These are phyloP conservation scores for Cardiospermum halicacabum DNA, from an alignment of 345 rosid species.

Conservation along the genomic window DNA sequence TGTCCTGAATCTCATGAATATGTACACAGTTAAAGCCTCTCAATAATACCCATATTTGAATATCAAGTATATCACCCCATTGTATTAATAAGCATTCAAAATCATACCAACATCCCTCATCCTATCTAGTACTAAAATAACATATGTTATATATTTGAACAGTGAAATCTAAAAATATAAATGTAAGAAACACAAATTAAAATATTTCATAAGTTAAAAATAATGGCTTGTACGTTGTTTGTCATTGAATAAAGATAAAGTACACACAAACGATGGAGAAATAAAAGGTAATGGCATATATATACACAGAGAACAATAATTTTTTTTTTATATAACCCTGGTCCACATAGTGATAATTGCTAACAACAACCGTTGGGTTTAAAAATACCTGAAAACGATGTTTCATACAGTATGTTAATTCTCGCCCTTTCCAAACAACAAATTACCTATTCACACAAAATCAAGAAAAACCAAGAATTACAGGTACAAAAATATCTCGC, in stretches of 20 bases:
- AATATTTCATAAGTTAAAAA: neutral
- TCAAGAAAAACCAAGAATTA: conserved; percentile 10
- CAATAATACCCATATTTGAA: conserved; percentile 53
- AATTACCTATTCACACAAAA: conserved; percentile 52
- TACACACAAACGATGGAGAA: neutral
- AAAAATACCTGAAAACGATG: conserved; percentile 77
- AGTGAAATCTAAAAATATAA: neutral
- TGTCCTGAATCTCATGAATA: too few relatives aligned
- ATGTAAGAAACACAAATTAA: neutral
- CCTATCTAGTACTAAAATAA: conserved; percentile 44
- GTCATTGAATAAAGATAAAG: neutral
- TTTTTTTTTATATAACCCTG: too few relatives aligned
- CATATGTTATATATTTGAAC: neutral
- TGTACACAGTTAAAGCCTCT: conserved; percentile 66
- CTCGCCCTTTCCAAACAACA: conserved; percentile 87
- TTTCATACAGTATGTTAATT: conserved; percentile 88
- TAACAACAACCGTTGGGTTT: neutral
- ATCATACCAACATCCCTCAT: conserved; percentile 62
- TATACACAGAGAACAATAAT: too few relatives aligned
- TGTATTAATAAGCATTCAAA: conserved; percentile 74
- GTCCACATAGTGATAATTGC: neutral
- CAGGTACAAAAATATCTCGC: neutral
- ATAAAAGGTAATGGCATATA: too few relatives aligned
- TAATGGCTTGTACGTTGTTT: neutral
- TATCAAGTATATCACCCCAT: conserved; percentile 72